Conservation (phyloP, 106 monocot species). For the Amphibolis antarctica region DNA sequence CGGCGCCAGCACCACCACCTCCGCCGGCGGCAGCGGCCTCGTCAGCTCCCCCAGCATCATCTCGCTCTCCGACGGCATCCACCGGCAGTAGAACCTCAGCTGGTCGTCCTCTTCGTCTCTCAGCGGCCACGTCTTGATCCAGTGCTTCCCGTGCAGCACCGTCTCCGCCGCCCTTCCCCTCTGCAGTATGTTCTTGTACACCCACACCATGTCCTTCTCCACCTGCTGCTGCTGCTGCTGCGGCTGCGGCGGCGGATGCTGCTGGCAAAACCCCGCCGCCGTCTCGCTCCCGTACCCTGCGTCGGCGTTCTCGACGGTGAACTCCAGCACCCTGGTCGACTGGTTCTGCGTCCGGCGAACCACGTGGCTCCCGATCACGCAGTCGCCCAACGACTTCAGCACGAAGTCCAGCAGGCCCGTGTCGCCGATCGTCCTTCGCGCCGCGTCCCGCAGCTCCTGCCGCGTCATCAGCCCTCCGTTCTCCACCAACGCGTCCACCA, state of each 20-base stretch:
- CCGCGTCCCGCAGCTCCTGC: conserved; percentile 79
- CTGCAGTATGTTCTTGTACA: conserved; percentile 31
- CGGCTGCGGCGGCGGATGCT: background rate
- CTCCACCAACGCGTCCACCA: conserved; percentile 47
- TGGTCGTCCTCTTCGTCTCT: conserved; percentile 72
- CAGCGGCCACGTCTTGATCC: conserved; percentile 55
- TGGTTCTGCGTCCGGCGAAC: conserved; percentile 59
- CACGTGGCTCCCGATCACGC: conserved; percentile 29
- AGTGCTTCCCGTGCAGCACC: conserved; percentile 61
- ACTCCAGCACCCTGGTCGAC: conserved; percentile 57
- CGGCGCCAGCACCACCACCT: conserved; percentile 64
- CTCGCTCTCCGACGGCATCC: conserved; percentile 38
- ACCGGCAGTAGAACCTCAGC: conserved; percentile 47
- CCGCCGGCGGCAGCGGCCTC: conserved; percentile 37
- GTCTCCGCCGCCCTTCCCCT: conserved; percentile 21
- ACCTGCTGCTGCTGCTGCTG: conserved; percentile 2
- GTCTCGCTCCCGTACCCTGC: background rate
- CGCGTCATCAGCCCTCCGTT: conserved; percentile 48
- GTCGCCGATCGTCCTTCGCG: conserved; percentile 63
- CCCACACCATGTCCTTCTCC: conserved; percentile 29
- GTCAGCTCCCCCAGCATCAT: conserved; percentile 6
- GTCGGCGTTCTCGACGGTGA: conserved; percentile 33
- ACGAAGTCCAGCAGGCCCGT: conserved; percentile 94
- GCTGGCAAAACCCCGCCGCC: background rate
- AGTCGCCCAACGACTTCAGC: conserved; percentile 68